Percentiles rank a stretch among this genome's conserved stretches.
Evolutionary conservation across 2,329 filamentous ascomycete species (phyloP).

Genomic region (Onygenales sp.): DNA sequence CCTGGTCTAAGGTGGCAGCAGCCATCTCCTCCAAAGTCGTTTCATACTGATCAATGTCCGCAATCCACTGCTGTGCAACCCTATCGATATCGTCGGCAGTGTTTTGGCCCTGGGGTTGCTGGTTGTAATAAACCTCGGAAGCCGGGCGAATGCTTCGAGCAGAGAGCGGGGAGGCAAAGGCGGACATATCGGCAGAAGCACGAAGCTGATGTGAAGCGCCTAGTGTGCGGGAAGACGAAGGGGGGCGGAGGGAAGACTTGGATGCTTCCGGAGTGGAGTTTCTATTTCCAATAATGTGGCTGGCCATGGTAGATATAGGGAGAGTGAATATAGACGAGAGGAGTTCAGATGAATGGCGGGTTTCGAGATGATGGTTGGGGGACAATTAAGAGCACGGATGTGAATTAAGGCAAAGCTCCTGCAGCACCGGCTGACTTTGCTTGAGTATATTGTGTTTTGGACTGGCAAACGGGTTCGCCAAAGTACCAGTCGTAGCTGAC

Average conservation of each 20-base stretch:
- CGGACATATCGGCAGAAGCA: constrained; percentile 91
- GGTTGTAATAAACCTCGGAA: constrained; percentile 85
- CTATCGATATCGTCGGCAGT: constrained; percentile 83
- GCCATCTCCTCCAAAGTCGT: constrained; percentile 99
- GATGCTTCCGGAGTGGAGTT: constrained; percentile 95
- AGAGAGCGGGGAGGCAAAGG: constrained; percentile 61
- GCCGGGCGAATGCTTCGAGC: constrained; percentile 79
- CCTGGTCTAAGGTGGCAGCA: constrained; percentile 93
- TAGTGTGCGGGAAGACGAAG: constrained; percentile 70
- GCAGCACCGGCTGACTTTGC: constrained; percentile 66
- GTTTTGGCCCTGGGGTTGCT: constrained; percentile 57
- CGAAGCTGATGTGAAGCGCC: constrained; percentile 77
- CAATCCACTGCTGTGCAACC: constrained; percentile 95
- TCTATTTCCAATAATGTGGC: constrained; percentile 67
- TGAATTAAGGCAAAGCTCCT: constrained; percentile 48
- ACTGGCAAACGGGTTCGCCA: constrained; percentile 10
- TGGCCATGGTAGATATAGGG: constrained; percentile 41
- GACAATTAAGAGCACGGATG: constrained; percentile 22
- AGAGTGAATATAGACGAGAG: neutral
- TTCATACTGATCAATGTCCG: constrained; percentile 97
- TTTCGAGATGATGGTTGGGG: constrained; percentile 2
- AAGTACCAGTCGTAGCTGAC: constrained; percentile 2
- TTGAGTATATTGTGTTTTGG: constrained; percentile 12
- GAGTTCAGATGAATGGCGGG: neutral
- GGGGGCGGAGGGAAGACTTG: constrained; percentile 70